Percentiles rank a stretch among this genome's conserved stretches.
Evolutionary conservation across 176 grass and related monocot species (phyloP).

Genomic region (Triticum urartu): DNA sequence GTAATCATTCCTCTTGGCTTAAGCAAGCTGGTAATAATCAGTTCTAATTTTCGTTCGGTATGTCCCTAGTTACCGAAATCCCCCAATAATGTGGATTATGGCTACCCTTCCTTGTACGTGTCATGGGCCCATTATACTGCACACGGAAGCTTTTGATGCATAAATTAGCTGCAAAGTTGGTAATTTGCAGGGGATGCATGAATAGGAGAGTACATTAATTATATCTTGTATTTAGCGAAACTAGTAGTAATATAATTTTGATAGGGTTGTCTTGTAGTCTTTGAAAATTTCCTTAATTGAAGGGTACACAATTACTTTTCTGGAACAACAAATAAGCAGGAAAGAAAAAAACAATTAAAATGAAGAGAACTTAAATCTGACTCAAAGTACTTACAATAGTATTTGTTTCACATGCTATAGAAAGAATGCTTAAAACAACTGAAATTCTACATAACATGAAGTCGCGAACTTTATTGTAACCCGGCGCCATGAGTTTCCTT

Average conservation of each 20-base stretch:
- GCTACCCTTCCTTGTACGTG: background rate
- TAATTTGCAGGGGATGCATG: background rate
- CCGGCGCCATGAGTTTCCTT: background rate
- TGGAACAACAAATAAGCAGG: background rate
- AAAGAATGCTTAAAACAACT: background rate
- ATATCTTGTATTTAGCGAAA: background rate
- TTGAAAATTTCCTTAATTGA: background rate
- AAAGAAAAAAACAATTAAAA: background rate
- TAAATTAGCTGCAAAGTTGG: background rate
- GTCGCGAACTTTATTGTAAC: background rate
- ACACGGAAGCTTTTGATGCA: background rate
- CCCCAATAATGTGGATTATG: background rate
- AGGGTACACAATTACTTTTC: background rate
- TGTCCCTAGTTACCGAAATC: background rate
- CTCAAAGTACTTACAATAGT: background rate
- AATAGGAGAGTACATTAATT: background rate
- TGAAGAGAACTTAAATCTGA: background rate
- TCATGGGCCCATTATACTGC: background rate
- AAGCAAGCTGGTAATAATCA: background rate
- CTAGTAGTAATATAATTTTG: background rate
- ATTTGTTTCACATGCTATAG: background rate
- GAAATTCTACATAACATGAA: background rate
- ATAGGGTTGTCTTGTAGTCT: background rate
- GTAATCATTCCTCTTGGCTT: conserved; percentile 20
- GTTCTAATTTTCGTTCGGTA: background rate